Evolutionary conservation across 116 monocot genomes (phyloP), one percentile per base, ranked within the genome.

Genomic region (Iris pallida): DNA sequence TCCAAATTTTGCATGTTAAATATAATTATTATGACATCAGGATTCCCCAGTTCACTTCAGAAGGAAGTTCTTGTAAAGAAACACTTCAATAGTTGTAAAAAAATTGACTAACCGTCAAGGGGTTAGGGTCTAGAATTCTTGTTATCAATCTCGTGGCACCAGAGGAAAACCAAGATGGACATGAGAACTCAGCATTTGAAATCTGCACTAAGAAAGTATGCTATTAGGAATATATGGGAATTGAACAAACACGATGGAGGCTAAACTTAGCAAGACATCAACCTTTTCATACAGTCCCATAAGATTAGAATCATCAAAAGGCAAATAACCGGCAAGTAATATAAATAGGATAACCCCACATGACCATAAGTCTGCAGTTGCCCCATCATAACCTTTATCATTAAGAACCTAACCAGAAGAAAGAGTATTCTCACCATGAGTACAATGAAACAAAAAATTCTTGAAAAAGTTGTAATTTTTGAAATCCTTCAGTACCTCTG

Each of bases 91-190:
- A 9, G 13, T 51, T 57, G 42, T 70, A 16, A 6, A 45, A 13
- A 20, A 57, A 64, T 53, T 68, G n/a, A 71, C 82, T 78, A 69
- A 98, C 97, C 20, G 83, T 93, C 78, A 72, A 65, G 45, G 97
- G 97, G 56, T 98, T 90, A 43, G 97, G 97, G 75, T 98, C 80
- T 5, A 98, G 80, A 60, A 98, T 98, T 80, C 79, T 88, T 53
- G 79, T 76, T 44, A 98, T 76, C 59, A 98, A 76, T 75, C 73
- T 82, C 78, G 46, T 89, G 9, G 88, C 84, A 65, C 85, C 90
- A 60, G 81, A 76, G 47, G 97, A 98, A 61, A 93, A 63, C 93
- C 97, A 92, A 47, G 85, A 80, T 52, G 97, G 97, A 47, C 69
- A 88, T 48, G 78, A 82, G 59, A 86, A 98, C 42, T 92, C 87